A percentile compares a stretch with the other conserved stretches of the same genome.
Conservation (phyloP, 83 land plant species). For the Larix sibirica region DNA sequence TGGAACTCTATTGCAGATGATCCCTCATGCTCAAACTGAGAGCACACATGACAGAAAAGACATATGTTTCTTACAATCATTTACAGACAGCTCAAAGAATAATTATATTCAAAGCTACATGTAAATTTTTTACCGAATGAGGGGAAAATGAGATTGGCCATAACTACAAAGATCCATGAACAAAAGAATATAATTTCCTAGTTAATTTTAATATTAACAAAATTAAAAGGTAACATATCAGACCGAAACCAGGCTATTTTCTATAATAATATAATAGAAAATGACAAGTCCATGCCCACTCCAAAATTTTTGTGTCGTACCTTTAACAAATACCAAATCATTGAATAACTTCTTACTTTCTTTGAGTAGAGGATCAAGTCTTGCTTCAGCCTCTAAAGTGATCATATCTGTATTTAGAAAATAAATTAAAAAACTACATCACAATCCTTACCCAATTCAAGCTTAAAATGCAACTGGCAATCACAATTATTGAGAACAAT, state of each 20-base stretch:
- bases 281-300: not conserved
- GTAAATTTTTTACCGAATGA: not conserved
- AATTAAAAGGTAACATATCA: not conserved
- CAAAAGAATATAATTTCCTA: not conserved
- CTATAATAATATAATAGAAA: not conserved
- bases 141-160: not conserved
- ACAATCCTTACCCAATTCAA: not conserved
- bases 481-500: not conserved
- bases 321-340: conserved; percentile 82
- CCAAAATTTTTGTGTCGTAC: conserved; percentile 24
- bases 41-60: conserved; percentile 86
- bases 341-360: conserved; percentile 88
- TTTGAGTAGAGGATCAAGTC: conserved; percentile 64
- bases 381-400: conserved; percentile 77
- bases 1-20: conserved; percentile 73
- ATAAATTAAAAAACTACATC: not conserved
- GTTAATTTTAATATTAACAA: not conserved
- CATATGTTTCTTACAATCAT: conserved; percentile 72
- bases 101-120: not conserved
- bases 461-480: not conserved
- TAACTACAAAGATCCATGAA: not conserved
- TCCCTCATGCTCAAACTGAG: conserved; percentile 90
- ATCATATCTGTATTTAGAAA: conserved; percentile 62
- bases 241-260: too few species aligned
- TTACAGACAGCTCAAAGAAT: not conserved